Conservation (phyloP, 495 filamentous ascomycete species). For the Podospora bellae-mahoneyi region DNA sequence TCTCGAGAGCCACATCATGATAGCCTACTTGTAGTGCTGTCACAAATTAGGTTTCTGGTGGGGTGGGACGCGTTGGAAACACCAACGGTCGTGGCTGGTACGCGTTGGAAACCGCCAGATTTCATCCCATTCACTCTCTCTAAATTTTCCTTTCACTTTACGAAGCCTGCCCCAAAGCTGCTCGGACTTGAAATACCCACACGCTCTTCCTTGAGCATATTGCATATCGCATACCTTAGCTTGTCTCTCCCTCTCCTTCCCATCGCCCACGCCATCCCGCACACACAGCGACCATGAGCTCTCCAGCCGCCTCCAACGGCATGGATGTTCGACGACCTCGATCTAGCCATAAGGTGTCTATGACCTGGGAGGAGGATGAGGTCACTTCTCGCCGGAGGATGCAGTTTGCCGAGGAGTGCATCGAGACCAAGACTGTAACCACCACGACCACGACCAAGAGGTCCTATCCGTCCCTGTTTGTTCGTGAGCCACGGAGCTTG, state of each 20-base stretch:
- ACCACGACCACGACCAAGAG: constrained; percentile 94
- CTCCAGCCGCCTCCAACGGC: constrained; percentile 14
- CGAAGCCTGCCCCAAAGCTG: not conserved
- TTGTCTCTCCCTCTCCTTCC: not conserved
- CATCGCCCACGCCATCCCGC: not conserved
- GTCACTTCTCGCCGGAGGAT: constrained; percentile 35
- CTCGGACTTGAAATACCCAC: not conserved
- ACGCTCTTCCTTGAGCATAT: not conserved
- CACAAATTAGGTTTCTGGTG: constrained; percentile 12
- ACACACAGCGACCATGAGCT: constrained; percentile 1
- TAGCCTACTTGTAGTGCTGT: constrained; percentile 5
- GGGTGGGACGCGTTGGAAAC: constrained; percentile 16
- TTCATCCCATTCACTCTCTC: constrained; percentile 2
- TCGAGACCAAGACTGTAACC: constrained; percentile 70
- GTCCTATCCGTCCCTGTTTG: constrained; percentile 75
- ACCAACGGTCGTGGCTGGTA: constrained; percentile 6
- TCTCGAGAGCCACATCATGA: constrained; percentile 12
- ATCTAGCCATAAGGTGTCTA: constrained; percentile 46
- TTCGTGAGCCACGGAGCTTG: constrained; percentile 71
- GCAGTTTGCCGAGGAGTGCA: constrained; percentile 53
- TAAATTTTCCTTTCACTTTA: not conserved
- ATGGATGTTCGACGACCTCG: constrained; percentile 40
- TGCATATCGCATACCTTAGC: not conserved
- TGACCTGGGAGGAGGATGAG: constrained; percentile 46
- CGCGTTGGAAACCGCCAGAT: constrained; percentile 12